phyloP scores from a whole-genome alignment of 768 basidiomycete species.

The Rhizopogon vulgaris region DNA sequence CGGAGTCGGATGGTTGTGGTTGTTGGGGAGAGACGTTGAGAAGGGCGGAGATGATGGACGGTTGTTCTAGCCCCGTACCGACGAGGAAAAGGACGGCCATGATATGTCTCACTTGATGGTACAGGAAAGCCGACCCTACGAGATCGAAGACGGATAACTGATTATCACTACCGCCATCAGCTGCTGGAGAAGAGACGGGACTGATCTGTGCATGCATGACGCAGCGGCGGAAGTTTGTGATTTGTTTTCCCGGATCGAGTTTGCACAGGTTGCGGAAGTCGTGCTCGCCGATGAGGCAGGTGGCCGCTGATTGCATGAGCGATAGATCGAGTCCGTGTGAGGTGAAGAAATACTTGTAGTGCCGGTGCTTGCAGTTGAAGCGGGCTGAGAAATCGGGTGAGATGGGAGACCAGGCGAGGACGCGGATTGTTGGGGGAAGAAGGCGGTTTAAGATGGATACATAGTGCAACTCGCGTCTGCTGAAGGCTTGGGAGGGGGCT shows the following conservation, averaged over 20 bases:
- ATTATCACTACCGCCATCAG: conserved; percentile 26
- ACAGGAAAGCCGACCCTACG: conserved; percentile 82
- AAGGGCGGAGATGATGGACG: conserved; percentile 62
- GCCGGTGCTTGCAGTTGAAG: conserved; percentile 78
- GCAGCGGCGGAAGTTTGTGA: conserved; percentile 67
- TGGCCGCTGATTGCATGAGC: conserved; percentile 72
- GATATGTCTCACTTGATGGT: conserved; percentile 95
- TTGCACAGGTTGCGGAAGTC: conserved; percentile 97
- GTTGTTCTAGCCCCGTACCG: conserved; percentile 72
- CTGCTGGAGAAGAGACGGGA: conserved; percentile 22
- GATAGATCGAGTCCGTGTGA: conserved; percentile 57
- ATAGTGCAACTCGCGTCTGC: conserved; percentile 62
- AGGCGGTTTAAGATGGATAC: conserved; percentile 76
- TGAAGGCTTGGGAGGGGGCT: conserved; percentile 18
- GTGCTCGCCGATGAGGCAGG: conserved; percentile 75
- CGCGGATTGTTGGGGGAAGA: conserved; percentile 64
- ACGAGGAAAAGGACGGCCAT: conserved; percentile 68
- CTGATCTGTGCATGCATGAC: conserved; percentile 64
- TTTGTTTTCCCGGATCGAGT: conserved; percentile 86
- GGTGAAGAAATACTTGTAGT: conserved; percentile 98
- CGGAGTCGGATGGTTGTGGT: background rate
- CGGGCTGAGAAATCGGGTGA: conserved; percentile 75
- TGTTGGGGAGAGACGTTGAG: conserved; percentile 52
- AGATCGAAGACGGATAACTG: conserved; percentile 69
- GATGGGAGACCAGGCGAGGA: conserved; percentile 94